phyloP scores from a whole-genome alignment of 192 early-diverging fungal species.

The Backusella sp. region DNA sequence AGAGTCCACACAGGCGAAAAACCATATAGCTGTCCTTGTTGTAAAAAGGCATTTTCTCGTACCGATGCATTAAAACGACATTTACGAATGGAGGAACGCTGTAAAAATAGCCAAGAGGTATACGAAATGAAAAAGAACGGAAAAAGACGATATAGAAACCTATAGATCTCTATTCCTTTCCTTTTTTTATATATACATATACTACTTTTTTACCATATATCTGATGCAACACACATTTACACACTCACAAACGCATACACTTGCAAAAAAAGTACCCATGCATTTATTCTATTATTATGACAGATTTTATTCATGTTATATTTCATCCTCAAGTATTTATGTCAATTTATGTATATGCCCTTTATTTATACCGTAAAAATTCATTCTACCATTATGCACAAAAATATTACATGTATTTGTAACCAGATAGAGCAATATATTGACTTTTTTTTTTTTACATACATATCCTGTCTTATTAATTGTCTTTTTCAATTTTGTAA shows the following conservation, averaged over 20 bases:
- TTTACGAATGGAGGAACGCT: neutral
- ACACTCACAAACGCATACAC: no score
- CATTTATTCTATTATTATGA: neutral
- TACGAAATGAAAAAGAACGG: slow-evolving; percentile 6
- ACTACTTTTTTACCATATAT: neutral
- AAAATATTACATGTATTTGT: neutral
- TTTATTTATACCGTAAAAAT: neutral
- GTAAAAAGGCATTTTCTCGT: slow-evolving; percentile 12
- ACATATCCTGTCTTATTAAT: neutral
- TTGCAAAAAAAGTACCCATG: neutral
- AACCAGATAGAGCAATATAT: slow-evolving; percentile 4
- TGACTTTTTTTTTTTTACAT: neutral
- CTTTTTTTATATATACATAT: neutral
- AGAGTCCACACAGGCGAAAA: slow-evolving; percentile 16
- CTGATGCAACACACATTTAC: neutral
- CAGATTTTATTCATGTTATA: slow-evolving; percentile 1
- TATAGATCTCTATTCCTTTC: neutral
- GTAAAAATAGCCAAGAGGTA: neutral
- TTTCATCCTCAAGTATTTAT: neutral
- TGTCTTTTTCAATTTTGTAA: no score
- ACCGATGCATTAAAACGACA: slow-evolving; percentile 17
- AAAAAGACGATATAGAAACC: slow-evolving; percentile 5
- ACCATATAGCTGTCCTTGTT: slow-evolving; percentile 21
- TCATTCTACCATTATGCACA: neutral
- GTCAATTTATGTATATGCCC: slow-evolving; percentile 1